These are phyloP conservation scores for Metschnikowia chrysomelidarum DNA, from an alignment of 805 yeast genomes.

Conservation along the genomic window DNA sequence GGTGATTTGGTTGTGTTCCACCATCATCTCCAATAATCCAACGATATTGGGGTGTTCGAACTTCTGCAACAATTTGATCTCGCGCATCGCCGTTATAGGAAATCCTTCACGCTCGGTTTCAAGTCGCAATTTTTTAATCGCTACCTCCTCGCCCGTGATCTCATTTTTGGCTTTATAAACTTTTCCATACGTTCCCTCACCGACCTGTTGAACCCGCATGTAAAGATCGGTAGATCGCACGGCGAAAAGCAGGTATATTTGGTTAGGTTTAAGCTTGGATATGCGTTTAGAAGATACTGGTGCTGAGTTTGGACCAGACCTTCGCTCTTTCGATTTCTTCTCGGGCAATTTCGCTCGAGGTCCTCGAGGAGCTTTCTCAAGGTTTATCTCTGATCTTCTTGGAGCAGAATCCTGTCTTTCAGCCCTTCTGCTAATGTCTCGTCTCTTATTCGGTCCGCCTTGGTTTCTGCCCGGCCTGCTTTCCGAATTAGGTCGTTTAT, in stretches of 20 bases:
- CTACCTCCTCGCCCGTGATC: slow-evolving; percentile 70
- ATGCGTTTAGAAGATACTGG: slow-evolving; percentile 5
- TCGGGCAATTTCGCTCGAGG: slow-evolving; percentile 6
- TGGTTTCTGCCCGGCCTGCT: slow-evolving; percentile 1
- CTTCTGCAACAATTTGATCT: slow-evolving; percentile 79
- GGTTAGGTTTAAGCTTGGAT: slow-evolving; percentile 24
- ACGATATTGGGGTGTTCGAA: slow-evolving; percentile 82
- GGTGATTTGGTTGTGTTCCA: slow-evolving; percentile 67
- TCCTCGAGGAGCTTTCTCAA: slow-evolving; percentile 4
- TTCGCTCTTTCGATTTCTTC: slow-evolving; percentile 2
- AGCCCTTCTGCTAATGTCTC: slow-evolving; percentile 8
- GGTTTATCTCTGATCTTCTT: slow-evolving; percentile 3
- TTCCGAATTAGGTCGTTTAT: slow-evolving; percentile 10
- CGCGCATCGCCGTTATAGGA: slow-evolving; percentile 94
- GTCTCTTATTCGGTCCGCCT: slow-evolving; percentile 8
- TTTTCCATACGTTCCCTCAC: slow-evolving; percentile 98
- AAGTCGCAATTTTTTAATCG: slow-evolving; percentile 78
- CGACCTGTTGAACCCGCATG: slow-evolving; percentile 81
- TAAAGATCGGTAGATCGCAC: slow-evolving; percentile 43
- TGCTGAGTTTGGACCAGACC: slow-evolving; percentile 1
- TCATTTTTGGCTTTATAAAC: slow-evolving; percentile 84
- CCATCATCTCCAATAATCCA: slow-evolving; percentile 84
- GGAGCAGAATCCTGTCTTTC: slow-evolving; percentile 3
- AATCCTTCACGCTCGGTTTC: slow-evolving; percentile 92
- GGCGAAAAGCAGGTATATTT: slow-evolving; percentile 33